These are phyloP conservation scores for Xerocomellus intermedius DNA, from an alignment of 768 basidiomycete genomes.

Conservation along the genomic window DNA sequence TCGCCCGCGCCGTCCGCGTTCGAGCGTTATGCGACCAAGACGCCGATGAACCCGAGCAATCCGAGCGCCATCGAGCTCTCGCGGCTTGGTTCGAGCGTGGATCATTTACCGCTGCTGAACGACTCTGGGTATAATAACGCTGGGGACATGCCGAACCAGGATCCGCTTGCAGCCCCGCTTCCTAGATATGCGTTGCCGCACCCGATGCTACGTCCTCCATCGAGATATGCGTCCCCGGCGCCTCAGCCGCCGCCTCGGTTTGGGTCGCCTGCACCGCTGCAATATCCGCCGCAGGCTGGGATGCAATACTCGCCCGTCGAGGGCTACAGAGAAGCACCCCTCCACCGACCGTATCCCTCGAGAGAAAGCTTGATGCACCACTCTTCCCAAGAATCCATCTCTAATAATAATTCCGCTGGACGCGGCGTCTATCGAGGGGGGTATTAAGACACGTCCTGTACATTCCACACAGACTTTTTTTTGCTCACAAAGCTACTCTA, in stretches of 20 bases:
- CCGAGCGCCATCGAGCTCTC: slow-evolving; percentile 52
- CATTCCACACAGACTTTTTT: neutral
- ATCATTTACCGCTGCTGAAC: slow-evolving; percentile 61
- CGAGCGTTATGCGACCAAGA: slow-evolving; percentile 56
- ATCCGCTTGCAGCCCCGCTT: slow-evolving; percentile 26
- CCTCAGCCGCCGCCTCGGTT: slow-evolving; percentile 30
- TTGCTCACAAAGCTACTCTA: neutral
- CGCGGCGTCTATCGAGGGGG: slow-evolving; percentile 31
- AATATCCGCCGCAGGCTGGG: slow-evolving; percentile 36
- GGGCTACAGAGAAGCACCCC: slow-evolving; percentile 56
- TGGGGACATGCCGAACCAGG: slow-evolving; percentile 11
- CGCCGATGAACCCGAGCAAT: slow-evolving; percentile 35
- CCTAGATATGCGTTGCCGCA: slow-evolving; percentile 25
- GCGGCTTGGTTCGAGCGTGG: slow-evolving; percentile 47
- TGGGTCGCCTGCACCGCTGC: slow-evolving; percentile 42
- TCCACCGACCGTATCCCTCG: slow-evolving; percentile 52
- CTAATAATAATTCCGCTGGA: slow-evolving; percentile 31
- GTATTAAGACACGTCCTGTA: slow-evolving; percentile 1
- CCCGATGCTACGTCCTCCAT: slow-evolving; percentile 12
- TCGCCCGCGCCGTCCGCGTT: slow-evolving; percentile 49
- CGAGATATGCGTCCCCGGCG: slow-evolving; percentile 32
- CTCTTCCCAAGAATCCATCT: slow-evolving; percentile 18
- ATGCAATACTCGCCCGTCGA: slow-evolving; percentile 29
- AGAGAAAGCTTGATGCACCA: slow-evolving; percentile 14
- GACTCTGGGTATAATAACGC: slow-evolving; percentile 16